phyloP scores from a whole-genome alignment of 2,329 filamentous ascomycete species.

The Microthyrium microscopicum region DNA sequence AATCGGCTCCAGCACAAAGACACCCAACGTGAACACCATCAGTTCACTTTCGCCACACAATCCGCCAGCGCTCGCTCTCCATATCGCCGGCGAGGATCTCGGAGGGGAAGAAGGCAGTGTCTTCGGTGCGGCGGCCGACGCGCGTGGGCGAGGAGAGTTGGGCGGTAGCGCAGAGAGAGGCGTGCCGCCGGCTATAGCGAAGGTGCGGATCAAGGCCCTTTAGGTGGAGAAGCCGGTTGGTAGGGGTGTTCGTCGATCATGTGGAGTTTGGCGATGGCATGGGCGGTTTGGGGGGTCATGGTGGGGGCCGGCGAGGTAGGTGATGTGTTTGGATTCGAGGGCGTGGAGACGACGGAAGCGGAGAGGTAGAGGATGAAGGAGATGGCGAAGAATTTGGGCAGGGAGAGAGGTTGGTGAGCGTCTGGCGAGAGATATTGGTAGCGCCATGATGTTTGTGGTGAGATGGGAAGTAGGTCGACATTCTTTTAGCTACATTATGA shows the following conservation, averaged over 20 bases:
- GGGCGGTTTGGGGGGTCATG: not conserved
- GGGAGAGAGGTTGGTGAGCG: too few species aligned
- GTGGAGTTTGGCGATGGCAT: not conserved
- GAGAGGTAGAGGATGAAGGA: too few species aligned
- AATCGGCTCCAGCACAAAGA: slow-evolving; percentile 1
- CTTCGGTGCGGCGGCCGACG: not conserved
- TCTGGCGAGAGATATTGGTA: too few species aligned
- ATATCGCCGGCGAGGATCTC: slow-evolving; percentile 1
- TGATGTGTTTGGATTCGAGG: too few species aligned
- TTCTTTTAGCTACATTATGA: too few species aligned
- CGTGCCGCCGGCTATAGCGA: not conserved
- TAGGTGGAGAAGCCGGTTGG: not conserved
- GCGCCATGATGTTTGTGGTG: too few species aligned
- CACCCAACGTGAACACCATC: not conserved
- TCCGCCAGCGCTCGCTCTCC: not conserved
- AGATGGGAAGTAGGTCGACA: too few species aligned
- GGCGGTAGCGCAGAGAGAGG: not conserved
- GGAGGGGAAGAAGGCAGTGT: not conserved
- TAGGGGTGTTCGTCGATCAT: not conserved
- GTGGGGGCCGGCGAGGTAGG: too few species aligned
- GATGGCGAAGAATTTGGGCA: too few species aligned
- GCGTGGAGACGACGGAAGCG: too few species aligned
- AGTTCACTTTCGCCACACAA: not conserved
- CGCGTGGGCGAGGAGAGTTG: not conserved
- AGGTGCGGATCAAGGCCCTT: not conserved